Evolutionary conservation across 2,329 filamentous ascomycete genomes (phyloP).

Genomic region (Rutstroemia sydowiana): DNA sequence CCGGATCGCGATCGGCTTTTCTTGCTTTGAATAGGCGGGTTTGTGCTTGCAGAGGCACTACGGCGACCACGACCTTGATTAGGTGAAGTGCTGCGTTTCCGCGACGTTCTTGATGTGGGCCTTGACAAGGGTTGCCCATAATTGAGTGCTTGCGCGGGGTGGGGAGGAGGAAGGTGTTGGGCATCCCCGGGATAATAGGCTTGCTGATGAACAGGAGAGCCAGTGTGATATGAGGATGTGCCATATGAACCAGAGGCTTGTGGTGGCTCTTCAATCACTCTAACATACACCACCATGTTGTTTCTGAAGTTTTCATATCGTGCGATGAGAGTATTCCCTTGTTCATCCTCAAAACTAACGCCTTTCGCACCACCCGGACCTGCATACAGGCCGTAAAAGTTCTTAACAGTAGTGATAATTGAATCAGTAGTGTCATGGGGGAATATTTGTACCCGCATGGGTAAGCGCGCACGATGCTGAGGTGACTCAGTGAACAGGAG

Average conservation of each 20-base stretch:
- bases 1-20: conserved; percentile 61
- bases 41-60: conserved; percentile 63
- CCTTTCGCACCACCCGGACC: conserved; percentile 62
- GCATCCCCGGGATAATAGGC: conserved; percentile 53
- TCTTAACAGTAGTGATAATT: conserved; percentile 97
- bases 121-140: conserved; percentile 57
- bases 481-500: conserved; percentile 62
- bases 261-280: conserved; percentile 61
- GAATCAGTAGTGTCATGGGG: conserved; percentile 95
- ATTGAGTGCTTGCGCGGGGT: conserved; percentile 43
- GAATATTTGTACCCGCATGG: conserved; percentile 86
- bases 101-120: conserved; percentile 62
- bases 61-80: conserved; percentile 61
- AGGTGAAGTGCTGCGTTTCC: conserved; percentile 73
- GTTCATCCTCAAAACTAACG: conserved; percentile 89
- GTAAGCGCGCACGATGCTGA: conserved; percentile 65
- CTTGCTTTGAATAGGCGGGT: conserved; percentile 41
- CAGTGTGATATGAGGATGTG: conserved; percentile 45
- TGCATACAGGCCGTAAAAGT: conserved; percentile 95
- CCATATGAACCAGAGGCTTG: conserved; percentile 40
- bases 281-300: conserved; percentile 89
- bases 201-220: conserved; percentile 44
- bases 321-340: conserved; percentile 86
- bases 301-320: conserved; percentile 92
- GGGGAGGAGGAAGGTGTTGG: conserved; percentile 54